phyloP scores from a whole-genome alignment of 2,329 filamentous ascomycete genomes.

The Aspergillus sp. region DNA sequence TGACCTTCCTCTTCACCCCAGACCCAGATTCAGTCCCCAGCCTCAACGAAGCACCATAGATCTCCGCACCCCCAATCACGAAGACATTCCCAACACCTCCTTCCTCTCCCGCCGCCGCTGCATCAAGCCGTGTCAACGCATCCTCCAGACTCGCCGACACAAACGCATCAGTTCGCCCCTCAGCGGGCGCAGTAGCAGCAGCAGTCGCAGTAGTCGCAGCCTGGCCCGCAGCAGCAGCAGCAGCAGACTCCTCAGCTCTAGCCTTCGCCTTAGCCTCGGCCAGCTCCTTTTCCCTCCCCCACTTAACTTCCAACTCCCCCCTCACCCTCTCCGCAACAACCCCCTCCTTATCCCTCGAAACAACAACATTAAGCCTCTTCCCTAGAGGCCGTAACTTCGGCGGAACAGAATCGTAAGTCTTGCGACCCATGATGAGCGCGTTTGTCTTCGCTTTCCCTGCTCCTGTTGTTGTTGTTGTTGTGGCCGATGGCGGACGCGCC shows the following conservation, averaged over 20 bases:
- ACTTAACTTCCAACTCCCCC: conserved; percentile 35
- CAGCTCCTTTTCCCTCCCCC: conserved; percentile 18
- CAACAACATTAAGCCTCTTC: conserved; percentile 76
- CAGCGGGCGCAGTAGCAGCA: conserved; percentile 1
- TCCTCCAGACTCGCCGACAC: conserved; percentile 59
- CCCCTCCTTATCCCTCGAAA: conserved; percentile 54
- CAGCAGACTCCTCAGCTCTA: conserved; percentile 6
- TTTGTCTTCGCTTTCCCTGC: conserved; percentile 45
- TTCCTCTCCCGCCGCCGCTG: conserved; percentile 15
- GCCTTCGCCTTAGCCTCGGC: neutral
- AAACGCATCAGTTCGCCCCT: conserved; percentile 41
- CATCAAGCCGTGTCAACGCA: conserved; percentile 50
- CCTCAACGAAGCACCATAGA: conserved; percentile 71
- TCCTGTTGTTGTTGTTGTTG: neutral
- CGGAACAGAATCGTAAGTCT: conserved; percentile 93
- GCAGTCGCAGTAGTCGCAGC: conserved; percentile 3
- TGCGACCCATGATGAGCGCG: conserved; percentile 94
- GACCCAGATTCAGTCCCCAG: conserved; percentile 6
- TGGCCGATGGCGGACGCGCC: conserved; percentile 51
- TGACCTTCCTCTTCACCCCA: conserved; percentile 18
- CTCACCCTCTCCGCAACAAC: conserved; percentile 32
- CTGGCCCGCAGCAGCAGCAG: conserved; percentile 9
- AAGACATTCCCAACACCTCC: conserved; percentile 62
- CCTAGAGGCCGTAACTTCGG: conserved; percentile 73
- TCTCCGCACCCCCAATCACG: conserved; percentile 85